A percentile compares a stretch with the other conserved stretches of the same genome.
Conservation (phyloP, 2,329 filamentous ascomycete genomes). For the Penicillium olsonii region DNA sequence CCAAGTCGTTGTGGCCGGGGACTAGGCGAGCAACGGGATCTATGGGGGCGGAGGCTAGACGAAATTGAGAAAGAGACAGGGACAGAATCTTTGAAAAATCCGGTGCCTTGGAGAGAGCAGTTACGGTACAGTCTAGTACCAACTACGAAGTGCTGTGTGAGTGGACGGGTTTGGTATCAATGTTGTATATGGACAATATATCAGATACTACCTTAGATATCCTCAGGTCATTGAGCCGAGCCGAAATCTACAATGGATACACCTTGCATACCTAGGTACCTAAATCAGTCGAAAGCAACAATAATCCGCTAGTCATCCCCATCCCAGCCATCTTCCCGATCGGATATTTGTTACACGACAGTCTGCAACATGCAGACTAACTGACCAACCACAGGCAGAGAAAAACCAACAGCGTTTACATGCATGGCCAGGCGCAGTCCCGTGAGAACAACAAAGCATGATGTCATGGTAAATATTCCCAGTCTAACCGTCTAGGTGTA, state of each 20-base stretch:
- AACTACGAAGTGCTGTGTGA: no score
- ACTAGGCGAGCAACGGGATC: no score
- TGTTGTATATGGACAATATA: background rate
- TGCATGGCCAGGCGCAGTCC: constrained; percentile 2
- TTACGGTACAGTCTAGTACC: no score
- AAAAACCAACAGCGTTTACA: constrained; percentile 20
- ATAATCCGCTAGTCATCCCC: background rate
- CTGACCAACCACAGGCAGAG: constrained; percentile 1
- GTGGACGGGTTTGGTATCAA: no score
- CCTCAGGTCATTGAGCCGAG: background rate
- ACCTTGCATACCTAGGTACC: background rate
- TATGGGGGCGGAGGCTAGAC: no score
- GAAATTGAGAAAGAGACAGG: no score
- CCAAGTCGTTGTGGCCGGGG: no score
- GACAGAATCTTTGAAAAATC: no score
- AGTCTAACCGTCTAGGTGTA: background rate
- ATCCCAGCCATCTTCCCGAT: background rate
- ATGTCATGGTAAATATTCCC: constrained; percentile 13
- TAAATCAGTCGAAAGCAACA: background rate
- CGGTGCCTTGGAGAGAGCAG: no score
- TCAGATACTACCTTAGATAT: background rate
- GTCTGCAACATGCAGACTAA: background rate
- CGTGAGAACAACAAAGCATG: constrained; percentile 1
- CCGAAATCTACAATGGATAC: background rate
- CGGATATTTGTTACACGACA: background rate